Evolutionary conservation across 2,329 filamentous ascomycete species (phyloP), one percentile per base, ranked within the genome.

Genomic region (Xylaria sp.): DNA sequence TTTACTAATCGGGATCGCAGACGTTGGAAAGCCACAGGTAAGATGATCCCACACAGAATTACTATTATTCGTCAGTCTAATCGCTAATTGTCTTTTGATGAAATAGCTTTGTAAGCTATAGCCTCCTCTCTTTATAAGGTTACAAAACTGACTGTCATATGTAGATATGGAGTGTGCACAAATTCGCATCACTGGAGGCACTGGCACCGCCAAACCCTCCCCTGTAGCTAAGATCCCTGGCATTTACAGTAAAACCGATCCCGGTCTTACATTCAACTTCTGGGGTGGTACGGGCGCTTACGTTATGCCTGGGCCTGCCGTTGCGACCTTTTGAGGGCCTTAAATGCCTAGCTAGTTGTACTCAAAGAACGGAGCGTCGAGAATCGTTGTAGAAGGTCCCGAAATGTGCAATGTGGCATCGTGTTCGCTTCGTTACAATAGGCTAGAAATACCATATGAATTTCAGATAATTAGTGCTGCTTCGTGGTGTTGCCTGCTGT

Each of bases 151-250:
- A 70, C 55, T 12, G 41, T 5, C 7, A 20, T 41, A 46, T 56
- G 12, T 56, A 68, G 74, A 69, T 66, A 76, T 75, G 73, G 72
- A 76, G 25, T 77, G 75, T 57, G 75, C 75, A 1, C 75, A 76
- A 23, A 70, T 76, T 62, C 66, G 70, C 66, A 74, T 76, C 51
- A 72, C 70, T 15, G 73, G 73, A 54, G 66, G 70, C 60, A 66
- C 64, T 44, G 73, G 72, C 56, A 74, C 73, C 0, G 73, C 63
- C 46, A 72, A 68, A 2, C 75, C 75, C 0, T 66, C 72, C 39
- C 74, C 74, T 0, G 39, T 75, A n/a, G 80, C 80, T 15, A 74
- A 78, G 55, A 83, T 84, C 70, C 82, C 83, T 6, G 83, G 83
- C 68, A 73, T 83, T 77, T 80, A 77, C 71, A 69, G 32, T 2